Evolutionary conservation across 1,284 basidiomycete genomes (phyloP), one percentile per base, ranked within the genome.

Genomic region (Sanghuangporus sanghuang): DNA sequence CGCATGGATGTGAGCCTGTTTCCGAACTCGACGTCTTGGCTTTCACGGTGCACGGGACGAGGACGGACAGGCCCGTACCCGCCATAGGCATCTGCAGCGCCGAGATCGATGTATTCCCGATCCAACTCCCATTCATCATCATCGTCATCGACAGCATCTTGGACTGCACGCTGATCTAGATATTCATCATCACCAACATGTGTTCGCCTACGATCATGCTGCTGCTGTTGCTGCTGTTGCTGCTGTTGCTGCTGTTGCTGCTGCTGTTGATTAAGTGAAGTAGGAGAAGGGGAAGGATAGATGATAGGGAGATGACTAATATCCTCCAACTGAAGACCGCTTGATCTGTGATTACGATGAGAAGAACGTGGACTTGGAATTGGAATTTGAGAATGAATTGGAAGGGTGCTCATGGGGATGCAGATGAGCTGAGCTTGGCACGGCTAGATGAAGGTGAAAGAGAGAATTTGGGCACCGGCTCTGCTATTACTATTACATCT

Each of bases 11-110:
- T 35, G 27, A 53, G 39, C 59, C 59, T 1, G 35, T 61, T 50
- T 14, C 48, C 38, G 23, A 61, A 61, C 59, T 61, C 59, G 38
- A 61, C 59, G 35, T 61, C 59, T 36, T 48, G 44, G 50, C 59
- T 61, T 7, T 61, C 59, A 21, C 59, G 48, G n/a, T 54, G 59
- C 12, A 54, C 35, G 3, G 48, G 48, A 18, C 23, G 32, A 6
- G 59, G 59, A 38, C 59, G 59, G 9, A 36, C 53, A 36, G 53
- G 46, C 9, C 14, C 48, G 21, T 60, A 60, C 18, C 18, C 57
- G 12, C 18, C 36, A 16, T 40, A 27, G 23, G 44, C 14, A 46
- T 59, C 57, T 14, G n/a, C 40, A 32, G 35, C 48, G 23, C 38
- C 18, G 27, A 59, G 44, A n/a, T 49, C 44, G 48, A 49, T 21